Evolutionary conservation across 1,284 basidiomycete species (phyloP).

Genomic region (Coniferiporia weirii): DNA sequence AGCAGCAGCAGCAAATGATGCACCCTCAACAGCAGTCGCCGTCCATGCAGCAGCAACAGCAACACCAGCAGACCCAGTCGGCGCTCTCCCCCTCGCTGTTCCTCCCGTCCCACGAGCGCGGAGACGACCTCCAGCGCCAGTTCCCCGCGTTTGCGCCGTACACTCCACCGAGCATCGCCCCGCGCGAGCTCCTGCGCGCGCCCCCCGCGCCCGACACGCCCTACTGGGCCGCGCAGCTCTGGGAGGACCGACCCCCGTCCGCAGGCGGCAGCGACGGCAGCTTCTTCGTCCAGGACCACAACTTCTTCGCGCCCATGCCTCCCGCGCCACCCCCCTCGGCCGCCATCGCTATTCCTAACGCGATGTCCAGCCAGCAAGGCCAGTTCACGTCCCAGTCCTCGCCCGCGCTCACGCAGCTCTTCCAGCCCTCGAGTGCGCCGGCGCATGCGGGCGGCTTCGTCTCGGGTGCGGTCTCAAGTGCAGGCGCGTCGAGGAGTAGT

Average conservation of each 20-base stretch:
- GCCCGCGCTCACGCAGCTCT: conserved; percentile 26
- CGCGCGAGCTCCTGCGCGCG: conserved; percentile 4
- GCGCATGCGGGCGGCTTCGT: neutral
- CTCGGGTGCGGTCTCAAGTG: neutral
- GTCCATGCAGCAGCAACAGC: neutral
- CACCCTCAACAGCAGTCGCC: neutral
- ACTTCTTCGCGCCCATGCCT: neutral
- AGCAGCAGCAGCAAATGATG: neutral
- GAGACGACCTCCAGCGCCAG: neutral
- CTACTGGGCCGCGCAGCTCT: conserved; percentile 43
- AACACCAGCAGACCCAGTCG: neutral
- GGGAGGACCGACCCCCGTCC: conserved; percentile 37
- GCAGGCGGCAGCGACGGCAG: conserved; percentile 16
- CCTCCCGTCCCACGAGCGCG: neutral
- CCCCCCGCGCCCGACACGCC: conserved; percentile 4
- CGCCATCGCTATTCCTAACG: neutral
- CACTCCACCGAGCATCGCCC: conserved; percentile 8
- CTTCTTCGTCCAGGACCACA: too few species aligned
- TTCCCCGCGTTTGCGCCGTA: neutral
- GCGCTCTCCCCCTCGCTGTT: neutral
- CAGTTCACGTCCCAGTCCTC: conserved; percentile 25
- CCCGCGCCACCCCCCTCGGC: conserved; percentile 3
- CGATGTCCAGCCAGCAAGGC: neutral
- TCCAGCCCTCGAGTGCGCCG: conserved; percentile 23
- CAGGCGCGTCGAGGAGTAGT: neutral